phyloP scores from a whole-genome alignment of 495 filamentous ascomycete genomes.

The Glonium stellatum region DNA sequence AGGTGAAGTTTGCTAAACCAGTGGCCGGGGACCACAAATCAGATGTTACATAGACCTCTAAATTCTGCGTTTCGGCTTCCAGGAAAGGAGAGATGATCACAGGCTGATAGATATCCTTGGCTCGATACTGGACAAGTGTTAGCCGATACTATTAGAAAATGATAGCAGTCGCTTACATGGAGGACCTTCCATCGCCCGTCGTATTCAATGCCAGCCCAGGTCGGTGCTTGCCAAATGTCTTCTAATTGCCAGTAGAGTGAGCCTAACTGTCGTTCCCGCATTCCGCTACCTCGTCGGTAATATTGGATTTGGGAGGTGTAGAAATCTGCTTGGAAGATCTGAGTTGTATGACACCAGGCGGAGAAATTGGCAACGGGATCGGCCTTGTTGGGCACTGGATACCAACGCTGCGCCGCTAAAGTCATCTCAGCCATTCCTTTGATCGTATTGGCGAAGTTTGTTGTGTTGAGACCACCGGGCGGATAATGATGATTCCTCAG shows the following conservation, averaged over 20 bases:
- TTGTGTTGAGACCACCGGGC: conserved; percentile 44
- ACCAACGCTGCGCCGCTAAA: conserved; percentile 51
- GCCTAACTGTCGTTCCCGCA: conserved; percentile 55
- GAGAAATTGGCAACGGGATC: conserved; percentile 58
- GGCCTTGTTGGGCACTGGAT: conserved; percentile 53
- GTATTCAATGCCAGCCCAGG: conserved; percentile 60
- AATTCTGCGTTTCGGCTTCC: conserved; percentile 47
- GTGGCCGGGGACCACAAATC: conserved; percentile 44
- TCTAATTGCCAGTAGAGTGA: conserved; percentile 65
- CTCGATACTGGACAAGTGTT: conserved; percentile 40
- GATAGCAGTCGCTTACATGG: conserved; percentile 15
- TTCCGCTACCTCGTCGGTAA: conserved; percentile 57
- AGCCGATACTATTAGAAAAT: too few species aligned
- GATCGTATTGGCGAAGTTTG: conserved; percentile 36
- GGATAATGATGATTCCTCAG: conserved; percentile 64
- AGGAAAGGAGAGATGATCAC: conserved; percentile 58
- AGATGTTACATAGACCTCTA: conserved; percentile 55
- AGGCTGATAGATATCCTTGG: conserved; percentile 54
- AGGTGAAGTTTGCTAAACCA: conserved; percentile 23
- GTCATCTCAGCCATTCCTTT: conserved; percentile 61
- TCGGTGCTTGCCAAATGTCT: conserved; percentile 63
- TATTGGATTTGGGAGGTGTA: conserved; percentile 58
- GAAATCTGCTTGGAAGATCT: conserved; percentile 62
- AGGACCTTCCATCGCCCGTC: conserved; percentile 61
- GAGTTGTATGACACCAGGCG: conserved; percentile 61